These are phyloP conservation scores for Coemansia sp. DNA, from an alignment of 192 early-diverging fungal genomes.

Conservation along the genomic window DNA sequence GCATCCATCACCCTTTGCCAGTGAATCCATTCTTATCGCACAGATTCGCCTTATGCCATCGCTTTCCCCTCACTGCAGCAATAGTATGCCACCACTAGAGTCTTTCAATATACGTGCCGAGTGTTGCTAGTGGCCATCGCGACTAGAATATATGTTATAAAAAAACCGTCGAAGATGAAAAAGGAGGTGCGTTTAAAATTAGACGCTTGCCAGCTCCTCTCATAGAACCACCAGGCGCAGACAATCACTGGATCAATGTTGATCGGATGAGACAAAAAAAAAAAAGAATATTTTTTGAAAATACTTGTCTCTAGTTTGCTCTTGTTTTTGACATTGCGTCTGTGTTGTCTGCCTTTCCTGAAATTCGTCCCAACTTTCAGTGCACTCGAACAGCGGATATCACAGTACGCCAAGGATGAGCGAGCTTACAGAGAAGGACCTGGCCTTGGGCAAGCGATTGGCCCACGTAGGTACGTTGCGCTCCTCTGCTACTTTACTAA, in stretches of 20 bases:
- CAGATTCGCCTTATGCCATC: too few species aligned
- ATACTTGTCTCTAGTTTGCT: not conserved
- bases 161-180: conserved; percentile 38
- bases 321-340: not conserved
- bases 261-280: not conserved
- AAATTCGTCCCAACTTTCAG: not conserved
- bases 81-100: too few species aligned
- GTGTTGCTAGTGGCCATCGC: conserved; percentile 39
- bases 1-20: conserved; percentile 17
- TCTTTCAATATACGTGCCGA: conserved; percentile 36
- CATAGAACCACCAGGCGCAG: not conserved
- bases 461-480: conserved; percentile 37
- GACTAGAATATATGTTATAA: conserved; percentile 27
- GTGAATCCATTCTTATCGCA: conserved; percentile 26
- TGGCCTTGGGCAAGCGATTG: conserved; percentile 45
- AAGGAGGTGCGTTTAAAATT: not conserved
- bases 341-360: not conserved
- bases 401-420: conserved; percentile 18
- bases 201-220: too few species aligned
- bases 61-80: too few species aligned
- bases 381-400: not conserved
- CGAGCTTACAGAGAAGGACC: conserved; percentile 29
- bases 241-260: not conserved
- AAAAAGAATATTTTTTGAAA: not conserved
- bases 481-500: not conserved